These are phyloP conservation scores for Candida labiduridarum DNA, from an alignment of 1,139 yeast genomes.

Conservation along the genomic window DNA sequence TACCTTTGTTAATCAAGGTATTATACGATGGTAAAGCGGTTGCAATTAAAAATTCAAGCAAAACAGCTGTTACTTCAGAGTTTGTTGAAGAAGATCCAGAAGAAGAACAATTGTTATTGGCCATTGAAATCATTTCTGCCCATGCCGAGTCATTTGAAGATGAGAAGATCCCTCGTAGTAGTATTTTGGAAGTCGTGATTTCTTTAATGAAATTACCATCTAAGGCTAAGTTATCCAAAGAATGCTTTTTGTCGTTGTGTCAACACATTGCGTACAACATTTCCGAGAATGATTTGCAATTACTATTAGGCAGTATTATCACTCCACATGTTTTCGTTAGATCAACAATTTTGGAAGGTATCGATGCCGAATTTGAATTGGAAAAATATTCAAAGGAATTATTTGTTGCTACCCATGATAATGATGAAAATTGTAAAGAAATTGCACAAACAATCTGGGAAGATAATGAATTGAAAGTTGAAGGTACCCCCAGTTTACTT, in stretches of 20 bases:
- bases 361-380: constrained; percentile 87
- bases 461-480: constrained; percentile 62
- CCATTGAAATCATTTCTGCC: constrained; percentile 72
- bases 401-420: constrained; percentile 80
- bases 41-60: constrained; percentile 53
- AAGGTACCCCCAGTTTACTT: constrained; percentile 48
- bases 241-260: constrained; percentile 73
- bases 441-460: constrained; percentile 84
- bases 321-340: constrained; percentile 74
- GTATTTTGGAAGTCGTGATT: constrained; percentile 62
- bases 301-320: constrained; percentile 60
- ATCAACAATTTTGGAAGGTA: constrained; percentile 73
- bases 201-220: constrained; percentile 72
- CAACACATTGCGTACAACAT: constrained; percentile 72
- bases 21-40: constrained; percentile 60
- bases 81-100: constrained; percentile 79
- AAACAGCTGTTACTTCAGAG: constrained; percentile 55
- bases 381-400: constrained; percentile 65
- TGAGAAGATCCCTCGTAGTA: constrained; percentile 66
- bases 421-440: constrained; percentile 61
- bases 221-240: constrained; percentile 80
- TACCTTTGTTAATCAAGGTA: constrained; percentile 71
- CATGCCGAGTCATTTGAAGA: constrained; percentile 78
- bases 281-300: constrained; percentile 54
- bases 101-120: constrained; percentile 82